A percentile compares a stretch with the other conserved stretches of the same genome.
Conservation (phyloP, 495 filamentous ascomycete genomes). For the Cercophora scortea region DNA sequence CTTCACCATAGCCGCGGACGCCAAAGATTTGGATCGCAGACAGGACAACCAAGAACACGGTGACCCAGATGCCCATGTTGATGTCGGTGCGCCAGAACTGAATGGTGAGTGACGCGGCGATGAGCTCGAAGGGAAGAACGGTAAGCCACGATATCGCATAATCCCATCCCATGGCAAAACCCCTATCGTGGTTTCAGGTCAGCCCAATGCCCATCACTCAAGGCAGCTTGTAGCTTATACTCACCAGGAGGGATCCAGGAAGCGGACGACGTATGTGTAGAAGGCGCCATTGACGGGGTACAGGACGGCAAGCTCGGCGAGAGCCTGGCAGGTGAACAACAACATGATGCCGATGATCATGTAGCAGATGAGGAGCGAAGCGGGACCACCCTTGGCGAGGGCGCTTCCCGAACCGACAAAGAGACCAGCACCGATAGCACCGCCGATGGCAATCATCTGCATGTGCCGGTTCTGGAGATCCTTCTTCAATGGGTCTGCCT, state of each 20-base stretch:
- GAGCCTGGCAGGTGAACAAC: constrained; percentile 44
- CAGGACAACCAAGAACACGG: constrained; percentile 44
- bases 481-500: constrained; percentile 13
- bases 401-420: constrained; percentile 48
- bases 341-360: constrained; percentile 38
- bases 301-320: constrained; percentile 61
- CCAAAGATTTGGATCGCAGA: constrained; percentile 57
- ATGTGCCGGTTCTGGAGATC: constrained; percentile 47
- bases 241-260: constrained; percentile 59
- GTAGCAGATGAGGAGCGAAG: constrained; percentile 49
- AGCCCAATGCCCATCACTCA: neutral
- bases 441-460: constrained; percentile 70
- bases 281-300: constrained; percentile 55
- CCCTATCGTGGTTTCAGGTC: constrained; percentile 23
- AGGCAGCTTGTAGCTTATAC: neutral
- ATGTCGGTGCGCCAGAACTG: constrained; percentile 30
- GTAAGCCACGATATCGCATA: constrained; percentile 55
- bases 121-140: constrained; percentile 44
- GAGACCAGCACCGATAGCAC: constrained; percentile 51
- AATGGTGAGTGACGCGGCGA: constrained; percentile 41
- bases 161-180: constrained; percentile 74
- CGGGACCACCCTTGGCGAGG: constrained; percentile 46
- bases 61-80: constrained; percentile 49
- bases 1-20: constrained; percentile 48
- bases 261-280: constrained; percentile 55